Conservation (phyloP, 2,329 filamentous ascomycete genomes). For the Clarireedia sp. region DNA sequence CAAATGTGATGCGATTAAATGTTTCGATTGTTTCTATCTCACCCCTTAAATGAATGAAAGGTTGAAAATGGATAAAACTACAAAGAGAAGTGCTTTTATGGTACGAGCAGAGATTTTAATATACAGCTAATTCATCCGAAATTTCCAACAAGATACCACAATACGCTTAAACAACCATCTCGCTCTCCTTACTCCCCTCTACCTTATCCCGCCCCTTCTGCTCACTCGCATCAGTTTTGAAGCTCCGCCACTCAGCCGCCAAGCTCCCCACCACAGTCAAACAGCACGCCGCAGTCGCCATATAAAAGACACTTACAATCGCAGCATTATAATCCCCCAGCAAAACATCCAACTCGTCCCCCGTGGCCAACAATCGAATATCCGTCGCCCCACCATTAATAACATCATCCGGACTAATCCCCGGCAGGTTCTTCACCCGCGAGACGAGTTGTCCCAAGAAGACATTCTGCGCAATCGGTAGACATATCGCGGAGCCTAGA, state of each 20-base stretch:
- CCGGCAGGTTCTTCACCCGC: background rate
- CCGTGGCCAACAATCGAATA: constrained; percentile 37
- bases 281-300: constrained; percentile 44
- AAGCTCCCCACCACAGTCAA: constrained; percentile 46
- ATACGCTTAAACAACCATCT: no score
- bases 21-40: no score
- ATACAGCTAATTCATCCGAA: no score
- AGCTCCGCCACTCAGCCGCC: constrained; percentile 10
- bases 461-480: constrained; percentile 25
- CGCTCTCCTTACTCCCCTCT: no score
- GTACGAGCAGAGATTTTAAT: no score
- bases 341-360: constrained; percentile 36
- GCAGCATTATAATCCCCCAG: constrained; percentile 45
- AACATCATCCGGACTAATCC: constrained; percentile 4
- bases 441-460: constrained; percentile 25
- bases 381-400: constrained; percentile 40
- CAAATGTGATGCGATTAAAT: no score
- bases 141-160: no score
- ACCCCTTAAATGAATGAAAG: no score
- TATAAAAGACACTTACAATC: constrained; percentile 43
- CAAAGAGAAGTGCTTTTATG: no score
- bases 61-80: no score
- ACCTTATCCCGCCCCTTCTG: background rate
- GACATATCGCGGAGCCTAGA: constrained; percentile 22
- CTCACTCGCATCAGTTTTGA: background rate